Evolutionary conservation across 495 filamentous ascomycete genomes (phyloP), one percentile per base, ranked within the genome.

Genomic region (Mycothermus thermophilus): DNA sequence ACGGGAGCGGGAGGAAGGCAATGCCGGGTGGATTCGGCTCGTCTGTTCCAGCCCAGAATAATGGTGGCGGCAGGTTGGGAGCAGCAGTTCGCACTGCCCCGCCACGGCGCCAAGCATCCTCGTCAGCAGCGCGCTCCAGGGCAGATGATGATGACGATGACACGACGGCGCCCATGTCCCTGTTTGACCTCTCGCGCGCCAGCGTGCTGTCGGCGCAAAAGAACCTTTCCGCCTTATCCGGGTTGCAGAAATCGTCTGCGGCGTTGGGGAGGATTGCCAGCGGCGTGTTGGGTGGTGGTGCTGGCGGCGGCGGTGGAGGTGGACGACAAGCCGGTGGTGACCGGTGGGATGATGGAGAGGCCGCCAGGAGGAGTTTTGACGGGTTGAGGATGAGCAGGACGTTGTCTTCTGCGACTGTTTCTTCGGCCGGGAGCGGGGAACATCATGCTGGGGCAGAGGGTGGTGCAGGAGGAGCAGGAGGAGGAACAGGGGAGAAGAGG

Each of bases 111-210:
- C 33, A 5, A 8, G 35, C 10, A 3, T 22, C 21, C 16, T 27
- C 9, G 8, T 11, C 27, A 52, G 50, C 10, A 51, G 48, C 11
- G 6, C 22, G 22, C 22, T 25, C 22, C 6, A 44, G 42, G 14
- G 54, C 38, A 25, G 51, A 42, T 32, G 29, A 42, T 8, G 41
- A 1, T 41, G 52, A 34, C 67, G 39, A 14, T n/a, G 16, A 21
- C 24, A 0, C 14, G 25, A 3, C 92, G 49, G 80, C 83, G 21
- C 90, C 90, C 0, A 87, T 95, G 78, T 86, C 84, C 2, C 62
- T 96, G 16, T 96, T 97, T 48, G 92, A 94, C 41, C 73, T 96
- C 27, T 85, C 87, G 6, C 68, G 84, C 18, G 84, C 67, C 4
- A 66, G 78, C 34, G 85, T 86, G 20, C 75, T 82, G 4, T 67